phyloP scores from a whole-genome alignment of 164 flowering plant genomes.

The Protea cynaroides region DNA sequence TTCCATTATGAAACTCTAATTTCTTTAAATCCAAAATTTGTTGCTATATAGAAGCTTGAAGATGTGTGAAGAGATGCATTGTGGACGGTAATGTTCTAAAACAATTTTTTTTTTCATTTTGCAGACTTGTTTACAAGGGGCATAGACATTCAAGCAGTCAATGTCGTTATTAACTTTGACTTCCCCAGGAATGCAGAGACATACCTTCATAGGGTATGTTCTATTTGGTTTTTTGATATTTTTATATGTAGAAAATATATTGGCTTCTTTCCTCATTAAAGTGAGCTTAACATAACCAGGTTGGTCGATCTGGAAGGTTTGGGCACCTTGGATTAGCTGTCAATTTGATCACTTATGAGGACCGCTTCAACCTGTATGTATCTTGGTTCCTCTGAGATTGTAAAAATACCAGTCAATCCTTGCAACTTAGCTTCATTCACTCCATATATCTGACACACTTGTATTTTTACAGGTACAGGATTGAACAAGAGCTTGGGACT shows the following conservation, averaged over 20 bases:
- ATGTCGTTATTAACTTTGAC: slow-evolving; percentile 87
- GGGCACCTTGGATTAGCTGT: slow-evolving; percentile 89
- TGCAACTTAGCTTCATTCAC: background rate
- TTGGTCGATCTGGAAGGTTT: slow-evolving; percentile 86
- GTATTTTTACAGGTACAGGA: slow-evolving; percentile 51
- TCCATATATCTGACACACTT: background rate
- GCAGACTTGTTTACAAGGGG: slow-evolving; percentile 85
- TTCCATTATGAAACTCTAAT: no score
- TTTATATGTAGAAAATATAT: background rate
- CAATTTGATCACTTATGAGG: slow-evolving; percentile 79
- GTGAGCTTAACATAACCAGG: slow-evolving; percentile 26
- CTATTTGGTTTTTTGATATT: slow-evolving; percentile 1
- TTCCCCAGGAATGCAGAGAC: slow-evolving; percentile 81
- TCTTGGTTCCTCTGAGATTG: background rate
- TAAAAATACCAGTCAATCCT: background rate
- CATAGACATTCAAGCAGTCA: slow-evolving; percentile 85
- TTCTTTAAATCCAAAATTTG: no score
- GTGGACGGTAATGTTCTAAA: background rate
- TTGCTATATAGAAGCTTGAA: no score
- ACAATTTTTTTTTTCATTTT: background rate
- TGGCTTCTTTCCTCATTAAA: background rate
- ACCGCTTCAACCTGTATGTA: slow-evolving; percentile 73
- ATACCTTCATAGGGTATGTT: slow-evolving; percentile 67
- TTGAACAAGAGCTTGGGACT: slow-evolving; percentile 87
- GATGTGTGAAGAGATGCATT: background rate